These are phyloP conservation scores for Myriosclerotinia curreyana DNA, from an alignment of 2,329 filamentous ascomycete genomes.

Conservation along the genomic window DNA sequence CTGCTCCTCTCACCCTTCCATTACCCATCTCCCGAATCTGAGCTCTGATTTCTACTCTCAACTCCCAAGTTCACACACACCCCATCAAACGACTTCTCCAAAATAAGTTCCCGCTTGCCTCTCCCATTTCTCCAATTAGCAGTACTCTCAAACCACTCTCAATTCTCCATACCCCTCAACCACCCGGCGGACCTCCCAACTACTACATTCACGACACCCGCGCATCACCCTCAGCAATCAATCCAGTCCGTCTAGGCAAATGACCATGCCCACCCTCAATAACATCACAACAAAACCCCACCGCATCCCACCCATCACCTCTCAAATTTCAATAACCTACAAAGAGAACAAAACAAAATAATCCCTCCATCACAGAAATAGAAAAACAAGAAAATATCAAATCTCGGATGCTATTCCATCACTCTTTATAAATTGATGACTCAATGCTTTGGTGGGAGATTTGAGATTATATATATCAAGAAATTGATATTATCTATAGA, in stretches of 20 bases:
- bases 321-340: no score
- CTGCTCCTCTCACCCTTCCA: not conserved
- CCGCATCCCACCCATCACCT: conserved; percentile 39
- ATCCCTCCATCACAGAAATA: no score
- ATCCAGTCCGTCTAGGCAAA: conserved; percentile 37
- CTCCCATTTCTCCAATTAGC: conserved; percentile 40
- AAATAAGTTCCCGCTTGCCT: conserved; percentile 26
- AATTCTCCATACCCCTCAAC: conserved; percentile 43
- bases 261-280: conserved; percentile 27
- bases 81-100: not conserved
- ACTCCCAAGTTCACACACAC: not conserved
- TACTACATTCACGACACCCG: conserved; percentile 43
- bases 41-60: not conserved
- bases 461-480: no score
- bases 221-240: conserved; percentile 51
- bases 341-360: no score
- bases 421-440: no score
- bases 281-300: conserved; percentile 42
- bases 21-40: not conserved
- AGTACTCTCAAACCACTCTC: conserved; percentile 40
- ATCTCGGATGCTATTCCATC: no score
- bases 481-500: no score
- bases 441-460: no score
- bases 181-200: conserved; percentile 49
- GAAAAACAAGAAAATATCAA: no score